Evolutionary conservation across 1,139 yeast genomes (phyloP).

Genomic region (Yamadazyma mexicana): DNA sequence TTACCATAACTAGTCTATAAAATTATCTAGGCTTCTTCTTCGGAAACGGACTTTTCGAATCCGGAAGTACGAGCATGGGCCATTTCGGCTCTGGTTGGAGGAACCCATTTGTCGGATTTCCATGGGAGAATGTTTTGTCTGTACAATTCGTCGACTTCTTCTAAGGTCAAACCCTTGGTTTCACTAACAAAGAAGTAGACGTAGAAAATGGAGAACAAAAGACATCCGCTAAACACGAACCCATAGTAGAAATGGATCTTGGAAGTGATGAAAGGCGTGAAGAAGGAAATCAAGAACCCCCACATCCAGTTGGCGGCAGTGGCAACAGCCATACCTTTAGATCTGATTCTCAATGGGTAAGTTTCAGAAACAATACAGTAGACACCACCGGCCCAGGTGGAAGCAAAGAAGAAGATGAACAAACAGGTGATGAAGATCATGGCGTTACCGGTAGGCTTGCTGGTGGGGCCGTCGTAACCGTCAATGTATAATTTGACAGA

Average conservation of each 20-base stretch:
- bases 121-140: slow-evolving; percentile 38
- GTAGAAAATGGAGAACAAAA: slow-evolving; percentile 34
- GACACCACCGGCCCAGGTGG: slow-evolving; percentile 86
- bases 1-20: not conserved
- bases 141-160: slow-evolving; percentile 44
- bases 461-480: slow-evolving; percentile 39
- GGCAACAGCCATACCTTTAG: slow-evolving; percentile 33
- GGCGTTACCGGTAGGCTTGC: slow-evolving; percentile 61
- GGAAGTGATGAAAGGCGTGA: slow-evolving; percentile 28
- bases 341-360: slow-evolving; percentile 25
- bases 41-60: not conserved
- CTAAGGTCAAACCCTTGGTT: slow-evolving; percentile 47
- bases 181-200: slow-evolving; percentile 45
- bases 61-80: slow-evolving; percentile 8
- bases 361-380: slow-evolving; percentile 58
- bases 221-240: slow-evolving; percentile 15
- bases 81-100: slow-evolving; percentile 32
- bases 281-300: slow-evolving; percentile 39
- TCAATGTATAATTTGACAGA: slow-evolving; percentile 59
- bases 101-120: slow-evolving; percentile 48
- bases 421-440: slow-evolving; percentile 77
- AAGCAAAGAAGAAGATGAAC: slow-evolving; percentile 80
- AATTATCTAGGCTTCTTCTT: not conserved
- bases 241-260: slow-evolving; percentile 15
- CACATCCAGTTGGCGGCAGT: slow-evolving; percentile 42